Evolutionary conservation across 2,329 filamentous ascomycete species (phyloP), one percentile per base, ranked within the genome.

Genomic region (Colletotrichum truncatum): DNA sequence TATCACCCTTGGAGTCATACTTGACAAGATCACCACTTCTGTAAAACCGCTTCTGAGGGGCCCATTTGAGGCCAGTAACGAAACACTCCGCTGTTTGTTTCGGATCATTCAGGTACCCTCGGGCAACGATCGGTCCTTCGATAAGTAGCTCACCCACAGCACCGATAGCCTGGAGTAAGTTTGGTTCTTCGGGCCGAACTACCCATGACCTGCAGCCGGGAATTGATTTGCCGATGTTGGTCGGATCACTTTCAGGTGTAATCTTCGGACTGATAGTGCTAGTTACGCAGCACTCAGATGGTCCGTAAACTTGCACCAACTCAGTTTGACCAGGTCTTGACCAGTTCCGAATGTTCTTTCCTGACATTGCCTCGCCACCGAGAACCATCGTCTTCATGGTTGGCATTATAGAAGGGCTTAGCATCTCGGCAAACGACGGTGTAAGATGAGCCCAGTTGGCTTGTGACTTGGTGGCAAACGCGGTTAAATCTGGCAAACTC

Each of bases 11-110:
- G 0, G 89, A 82, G 9, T 97, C 85, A 78, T 97, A 86, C 23
- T 93, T 85, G 0, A 93, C 94, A 70, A 93, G 83, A 71, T 98
- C 94, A 0, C 94, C 94, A 26, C 91, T 94, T 10, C 92, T 87
- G 73, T 97, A 97, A 0, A 98, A 77, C 1, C 89, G 74, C n/a
- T 46, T 51, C 9, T 36, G 34, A 21, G 51, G 87, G 1, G 94
- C 93, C 74, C 88, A 91, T 1, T 73, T 64, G 0, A 89, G 83
- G 72, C 96, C 91, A 0, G 87, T 68, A 46, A 95, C 82, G 65
- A 97, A 93, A 69, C 89, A 93, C 11, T 83, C 78, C 0, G 80
- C 76, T 0, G 91, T 93, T 36, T 92, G 77, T 4, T 85, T 82
- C 0, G 87, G 83, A 74, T 85, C 82, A 60, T 90, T 87, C 26